These are phyloP conservation scores for Mollisia scopiformis DNA, from an alignment of 2,329 filamentous ascomycete genomes.

Conservation along the genomic window DNA sequence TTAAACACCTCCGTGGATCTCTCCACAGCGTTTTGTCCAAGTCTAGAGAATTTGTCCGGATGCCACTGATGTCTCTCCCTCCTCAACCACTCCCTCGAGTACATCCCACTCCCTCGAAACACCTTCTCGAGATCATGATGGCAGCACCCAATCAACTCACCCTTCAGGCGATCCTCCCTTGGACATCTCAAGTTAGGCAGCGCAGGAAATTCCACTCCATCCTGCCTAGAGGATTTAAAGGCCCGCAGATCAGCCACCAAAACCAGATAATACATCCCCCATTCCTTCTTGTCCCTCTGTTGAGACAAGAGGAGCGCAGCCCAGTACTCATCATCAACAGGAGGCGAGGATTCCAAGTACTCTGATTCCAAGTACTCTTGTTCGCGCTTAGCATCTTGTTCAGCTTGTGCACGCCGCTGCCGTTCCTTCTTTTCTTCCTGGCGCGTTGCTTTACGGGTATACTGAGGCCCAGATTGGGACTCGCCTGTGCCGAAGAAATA, in stretches of 20 bases:
- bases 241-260: neutral
- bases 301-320: too few relatives aligned
- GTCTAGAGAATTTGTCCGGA: conserved; percentile 5
- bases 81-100: neutral
- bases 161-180: neutral
- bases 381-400: too few relatives aligned
- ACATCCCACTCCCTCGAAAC: neutral
- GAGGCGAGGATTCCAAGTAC: too few relatives aligned
- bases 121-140: conserved; percentile 4
- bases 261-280: neutral
- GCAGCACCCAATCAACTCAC: neutral
- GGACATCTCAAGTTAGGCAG: neutral
- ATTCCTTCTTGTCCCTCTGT: neutral
- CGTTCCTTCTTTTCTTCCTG: neutral
- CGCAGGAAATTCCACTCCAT: neutral
- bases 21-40: neutral
- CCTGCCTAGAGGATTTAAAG: neutral
- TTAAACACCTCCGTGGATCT: neutral
- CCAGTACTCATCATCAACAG: too few relatives aligned
- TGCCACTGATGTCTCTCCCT: conserved; percentile 2
- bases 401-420: too few relatives aligned
- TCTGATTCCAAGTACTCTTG: too few relatives aligned
- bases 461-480: neutral
- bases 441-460: neutral
- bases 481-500: neutral